Conservation (phyloP, 2,329 filamentous ascomycete genomes). For the Neonectria neomacrospora region DNA sequence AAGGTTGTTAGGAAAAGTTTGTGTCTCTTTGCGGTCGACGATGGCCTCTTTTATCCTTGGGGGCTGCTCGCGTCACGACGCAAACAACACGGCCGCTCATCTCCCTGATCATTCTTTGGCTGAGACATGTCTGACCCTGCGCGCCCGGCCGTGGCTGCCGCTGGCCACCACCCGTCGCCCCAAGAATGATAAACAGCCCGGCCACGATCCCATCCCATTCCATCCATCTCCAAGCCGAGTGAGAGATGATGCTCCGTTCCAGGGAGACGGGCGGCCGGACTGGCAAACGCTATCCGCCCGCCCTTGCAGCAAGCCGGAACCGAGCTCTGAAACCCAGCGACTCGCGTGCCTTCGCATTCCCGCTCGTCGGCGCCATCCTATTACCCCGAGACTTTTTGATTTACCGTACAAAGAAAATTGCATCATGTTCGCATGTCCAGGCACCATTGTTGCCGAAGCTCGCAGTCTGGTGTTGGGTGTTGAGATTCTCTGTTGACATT, state of each 20-base stretch:
- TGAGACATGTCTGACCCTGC: conserved; percentile 9
- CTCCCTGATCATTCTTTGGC: conserved; percentile 12
- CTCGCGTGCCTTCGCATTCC: conserved; percentile 8
- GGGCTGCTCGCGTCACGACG: conserved; percentile 10
- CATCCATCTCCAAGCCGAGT: conserved; percentile 1
- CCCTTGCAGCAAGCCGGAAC: neutral
- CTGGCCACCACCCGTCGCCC: neutral
- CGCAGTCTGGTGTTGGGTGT: conserved; percentile 8
- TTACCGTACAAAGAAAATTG: neutral
- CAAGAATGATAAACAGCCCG: conserved; percentile 12
- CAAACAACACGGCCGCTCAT: conserved; percentile 1
- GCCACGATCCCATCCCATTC: conserved; percentile 2
- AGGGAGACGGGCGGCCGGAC: neutral
- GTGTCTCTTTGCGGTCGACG: conserved; percentile 6
- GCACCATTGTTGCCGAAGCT: neutral
- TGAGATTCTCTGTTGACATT: conserved; percentile 25
- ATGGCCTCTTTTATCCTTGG: conserved; percentile 38
- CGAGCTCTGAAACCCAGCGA: neutral
- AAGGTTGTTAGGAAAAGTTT: conserved; percentile 15
- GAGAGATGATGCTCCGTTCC: conserved; percentile 18
- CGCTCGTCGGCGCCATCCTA: neutral
- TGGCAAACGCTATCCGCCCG: neutral
- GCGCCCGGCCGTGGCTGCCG: neutral
- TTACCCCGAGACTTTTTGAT: neutral
- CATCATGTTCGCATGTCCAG: neutral